phyloP scores from a whole-genome alignment of 768 basidiomycete genomes.

The Coprinopsis sp. region DNA sequence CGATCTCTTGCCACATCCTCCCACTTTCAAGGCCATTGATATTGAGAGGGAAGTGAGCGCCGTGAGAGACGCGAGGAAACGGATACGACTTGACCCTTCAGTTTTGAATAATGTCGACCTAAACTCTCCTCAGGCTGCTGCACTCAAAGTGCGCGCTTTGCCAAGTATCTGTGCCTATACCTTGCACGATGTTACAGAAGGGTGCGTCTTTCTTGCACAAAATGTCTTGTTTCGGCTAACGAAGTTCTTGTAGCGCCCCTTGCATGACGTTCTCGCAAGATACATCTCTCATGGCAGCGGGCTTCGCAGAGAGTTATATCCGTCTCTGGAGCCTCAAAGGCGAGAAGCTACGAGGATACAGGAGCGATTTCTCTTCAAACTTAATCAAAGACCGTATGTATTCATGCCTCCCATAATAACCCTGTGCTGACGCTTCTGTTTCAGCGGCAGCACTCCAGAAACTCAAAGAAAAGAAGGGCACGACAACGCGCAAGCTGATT shows the following conservation, averaged over 20 bases:
- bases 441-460: slow-evolving; percentile 57
- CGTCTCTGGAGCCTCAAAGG: slow-evolving; percentile 94
- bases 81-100: slow-evolving; percentile 85
- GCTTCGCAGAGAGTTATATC: slow-evolving; percentile 94
- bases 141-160: slow-evolving; percentile 59
- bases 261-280: slow-evolving; percentile 89
- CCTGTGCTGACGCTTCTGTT: slow-evolving; percentile 1
- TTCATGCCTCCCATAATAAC: background rate
- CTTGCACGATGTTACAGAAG: slow-evolving; percentile 90
- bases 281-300: slow-evolving; percentile 87
- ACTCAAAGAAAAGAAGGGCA: slow-evolving; percentile 76
- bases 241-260: slow-evolving; percentile 52
- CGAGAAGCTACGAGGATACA: slow-evolving; percentile 73
- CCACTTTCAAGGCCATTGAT: slow-evolving; percentile 79
- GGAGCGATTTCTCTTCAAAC: slow-evolving; percentile 68
- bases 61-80: slow-evolving; percentile 85
- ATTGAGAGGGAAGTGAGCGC: slow-evolving; percentile 87
- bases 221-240: slow-evolving; percentile 6
- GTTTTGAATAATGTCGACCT: slow-evolving; percentile 51
- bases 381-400: slow-evolving; percentile 67
- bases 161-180: slow-evolving; percentile 97
- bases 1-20: slow-evolving; percentile 79
- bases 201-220: slow-evolving; percentile 45
- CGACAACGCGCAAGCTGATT: slow-evolving; percentile 88
- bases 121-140: slow-evolving; percentile 53